Conservation (phyloP, 176 grass and related monocot genomes). For the Hsuehochloa calcarea region DNA sequence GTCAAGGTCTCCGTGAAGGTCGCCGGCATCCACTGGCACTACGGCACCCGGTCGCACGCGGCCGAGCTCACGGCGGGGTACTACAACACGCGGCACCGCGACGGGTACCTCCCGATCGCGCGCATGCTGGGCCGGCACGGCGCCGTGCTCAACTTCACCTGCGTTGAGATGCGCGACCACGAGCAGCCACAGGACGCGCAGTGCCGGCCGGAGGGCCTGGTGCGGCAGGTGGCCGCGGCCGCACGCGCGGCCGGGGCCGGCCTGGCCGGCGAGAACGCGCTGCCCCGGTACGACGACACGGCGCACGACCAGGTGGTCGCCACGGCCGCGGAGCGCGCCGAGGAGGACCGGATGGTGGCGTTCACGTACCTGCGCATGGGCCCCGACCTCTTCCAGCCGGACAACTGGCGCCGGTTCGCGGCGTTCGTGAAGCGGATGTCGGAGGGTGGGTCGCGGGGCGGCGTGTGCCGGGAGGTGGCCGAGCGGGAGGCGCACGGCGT, state of each 20-base stretch:
- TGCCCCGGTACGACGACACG: conserved; percentile 61
- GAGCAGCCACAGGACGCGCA: conserved; percentile 69
- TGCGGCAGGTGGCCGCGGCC: conserved; percentile 60
- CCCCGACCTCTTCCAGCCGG: conserved; percentile 54
- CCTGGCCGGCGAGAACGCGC: conserved; percentile 70
- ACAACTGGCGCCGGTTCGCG: conserved; percentile 69
- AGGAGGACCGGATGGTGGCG: conserved; percentile 64
- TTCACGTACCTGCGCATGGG: conserved; percentile 84
- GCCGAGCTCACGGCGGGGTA: conserved; percentile 68
- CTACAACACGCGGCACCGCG: conserved; percentile 59
- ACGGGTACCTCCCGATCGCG: conserved; percentile 64
- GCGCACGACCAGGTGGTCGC: conserved; percentile 63
- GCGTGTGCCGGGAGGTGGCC: conserved; percentile 9
- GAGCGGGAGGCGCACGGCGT: conserved; percentile 48
- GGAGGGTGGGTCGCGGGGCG: neutral
- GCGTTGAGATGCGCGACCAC: conserved; percentile 72
- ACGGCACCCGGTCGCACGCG: conserved; percentile 60
- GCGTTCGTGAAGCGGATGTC: conserved; percentile 46
- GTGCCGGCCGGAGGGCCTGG: conserved; percentile 61
- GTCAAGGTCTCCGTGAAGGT: conserved; percentile 63
- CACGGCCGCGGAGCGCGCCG: conserved; percentile 31
- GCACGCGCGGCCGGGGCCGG: conserved; percentile 41
- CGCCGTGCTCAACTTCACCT: conserved; percentile 79
- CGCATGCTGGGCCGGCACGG: conserved; percentile 37
- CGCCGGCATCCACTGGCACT: conserved; percentile 84